Base-by-base conservation (phyloP, 306 rosid genomes). In the Sophora flavescens region DNA sequence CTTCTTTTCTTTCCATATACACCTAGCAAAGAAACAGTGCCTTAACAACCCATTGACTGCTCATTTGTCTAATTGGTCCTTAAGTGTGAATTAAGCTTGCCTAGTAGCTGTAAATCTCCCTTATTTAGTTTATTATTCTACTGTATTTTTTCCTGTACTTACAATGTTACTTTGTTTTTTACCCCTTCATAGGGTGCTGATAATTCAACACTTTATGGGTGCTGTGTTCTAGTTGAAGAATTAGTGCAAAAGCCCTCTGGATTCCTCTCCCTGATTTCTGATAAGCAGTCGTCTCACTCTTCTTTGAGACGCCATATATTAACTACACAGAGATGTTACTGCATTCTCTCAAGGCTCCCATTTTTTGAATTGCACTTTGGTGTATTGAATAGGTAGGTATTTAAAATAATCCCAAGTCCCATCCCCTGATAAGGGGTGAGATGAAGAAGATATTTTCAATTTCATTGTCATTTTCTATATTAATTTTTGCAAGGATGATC, bases 191-290 rank as follows among this genome's bases (percentile, higher is more conserved):
- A 96, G 99, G 99, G 93, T 78, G 99, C 97, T 64, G 96, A 92
- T 80, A 93, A 88, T 88, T 92, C 98, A 62, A 92, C 97, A 61
- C 86, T 96, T 81, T 96, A 92, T 73, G 99, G 99, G 54, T 96
- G 99, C 88, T 96, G 99, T 63, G 87, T 96, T 76, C 83, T 96
- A 73, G 98, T 92, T 72, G 99, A 96, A 70, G 99, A 96, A 87
- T 80, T 92, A 54, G 99, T 92, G 69, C 93, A 96, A 68, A 93
- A 91, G 76, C 96, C 98, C 32, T 86, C 91, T 47, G 98, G 98
- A 26, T 82, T 96, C 79, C 88, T 96, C 80, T 92, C 98, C 75
- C 80, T 89, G 74, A 30, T 83, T 83, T 82, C 93, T 51, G 91
- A 91, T 33, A 92, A 87, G 79, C 80, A 75, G 84, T 75, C 84